Conservation (phyloP, 768 basidiomycete species). For the Scleroderma citrinum region DNA sequence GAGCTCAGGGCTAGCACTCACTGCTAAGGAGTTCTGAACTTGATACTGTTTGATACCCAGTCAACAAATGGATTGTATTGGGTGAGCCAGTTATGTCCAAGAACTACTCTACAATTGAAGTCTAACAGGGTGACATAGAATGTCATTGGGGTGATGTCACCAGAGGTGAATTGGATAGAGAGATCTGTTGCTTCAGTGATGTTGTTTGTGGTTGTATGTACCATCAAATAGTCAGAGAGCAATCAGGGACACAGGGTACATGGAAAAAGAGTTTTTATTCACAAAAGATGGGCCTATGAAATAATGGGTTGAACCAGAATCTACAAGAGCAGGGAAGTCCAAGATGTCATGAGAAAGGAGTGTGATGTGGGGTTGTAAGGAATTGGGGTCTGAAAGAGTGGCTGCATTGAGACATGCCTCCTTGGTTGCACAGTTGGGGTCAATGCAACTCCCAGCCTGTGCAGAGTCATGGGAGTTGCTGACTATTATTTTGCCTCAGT, state of each 20-base stretch:
- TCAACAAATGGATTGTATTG: too few species aligned
- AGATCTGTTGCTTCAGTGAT: too few species aligned
- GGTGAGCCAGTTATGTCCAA: not conserved
- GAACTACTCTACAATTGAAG: too few species aligned
- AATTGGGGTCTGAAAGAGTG: not conserved
- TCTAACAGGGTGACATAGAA: too few species aligned
- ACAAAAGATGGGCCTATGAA: not conserved
- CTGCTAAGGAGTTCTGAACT: too few species aligned
- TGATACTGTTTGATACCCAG: too few species aligned
- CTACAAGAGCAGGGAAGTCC: too few species aligned
- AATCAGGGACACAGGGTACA: not conserved
- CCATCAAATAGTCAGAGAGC: not conserved
- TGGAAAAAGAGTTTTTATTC: not conserved
- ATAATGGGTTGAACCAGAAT: not conserved
- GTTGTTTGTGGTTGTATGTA: not conserved
- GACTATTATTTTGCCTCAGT: slow-evolving; percentile 6
- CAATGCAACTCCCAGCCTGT: not conserved
- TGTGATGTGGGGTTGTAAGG: not conserved
- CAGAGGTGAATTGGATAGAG: too few species aligned
- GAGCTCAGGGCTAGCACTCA: too few species aligned
- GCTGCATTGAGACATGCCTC: slow-evolving; percentile 4
- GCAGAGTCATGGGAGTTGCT: not conserved
- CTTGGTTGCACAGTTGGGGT: not conserved
- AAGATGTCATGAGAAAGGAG: too few species aligned
- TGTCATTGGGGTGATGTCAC: too few species aligned